Evolutionary conservation across 1,139 yeast species (phyloP), one percentile per base, ranked within the genome.

Genomic region (Taphrina deformans): DNA sequence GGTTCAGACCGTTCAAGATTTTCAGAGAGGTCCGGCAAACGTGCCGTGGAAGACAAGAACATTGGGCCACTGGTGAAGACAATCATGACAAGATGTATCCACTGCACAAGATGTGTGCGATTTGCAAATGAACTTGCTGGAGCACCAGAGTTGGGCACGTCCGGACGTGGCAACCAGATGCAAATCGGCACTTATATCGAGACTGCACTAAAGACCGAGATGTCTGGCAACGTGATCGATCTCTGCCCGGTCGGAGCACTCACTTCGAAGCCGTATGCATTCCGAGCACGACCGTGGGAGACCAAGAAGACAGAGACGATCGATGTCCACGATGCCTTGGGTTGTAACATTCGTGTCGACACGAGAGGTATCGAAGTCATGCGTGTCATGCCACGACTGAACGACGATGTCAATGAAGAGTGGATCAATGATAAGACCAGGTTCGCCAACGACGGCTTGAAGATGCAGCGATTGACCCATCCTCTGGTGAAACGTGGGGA

Each of bases 211-310:
- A 88, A 89, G 78, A 83, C 93, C 3, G 96, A 89, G 79, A 79
- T 89, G 80, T 86, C 93, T 55, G 96, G 96, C 75, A 89, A 89
- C 79, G 87, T 89, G 71, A 84, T 89, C 71, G 96, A 89, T 75
- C 82, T 89, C 72, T 89, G 96, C 79, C 96, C 96, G 41, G 96
- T 89, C 69, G 96, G 96, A 73, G 96, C 96, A 2, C 84, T 89
- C 73, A 89, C 96, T 56, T 85, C 91, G 35, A 89, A 89, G 77
- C 96, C 96, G 50, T 89, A 89, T 73, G 92, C 96, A 26, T 89
- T 89, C 81, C 86, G 85, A 75, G 96, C 96, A 21, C 85, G 96
- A 77, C 96, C 96, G 51, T 89, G 96, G 96, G 96, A 89, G 78
- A 83, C 89, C 75, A 89, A 89, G 80, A 85, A 89, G 81, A 88